Evolutionary conservation across 306 rosid species (phyloP), one percentile per base, ranked within the genome.

Genomic region (Trichosanthes truncata): DNA sequence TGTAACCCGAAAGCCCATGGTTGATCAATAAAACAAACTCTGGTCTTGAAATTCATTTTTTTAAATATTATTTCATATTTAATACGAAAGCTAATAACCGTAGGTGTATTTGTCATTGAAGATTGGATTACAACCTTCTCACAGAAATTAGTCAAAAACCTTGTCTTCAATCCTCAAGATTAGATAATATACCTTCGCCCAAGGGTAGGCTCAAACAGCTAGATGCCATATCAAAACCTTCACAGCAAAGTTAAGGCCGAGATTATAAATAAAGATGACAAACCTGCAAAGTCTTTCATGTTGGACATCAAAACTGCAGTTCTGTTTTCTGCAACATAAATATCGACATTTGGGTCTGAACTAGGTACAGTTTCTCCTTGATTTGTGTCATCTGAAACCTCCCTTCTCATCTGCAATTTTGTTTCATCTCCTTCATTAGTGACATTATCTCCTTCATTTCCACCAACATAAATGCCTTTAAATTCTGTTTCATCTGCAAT

Each of bases 401-500:
- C 84, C 26, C 77, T 77, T 72, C 43, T 65, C 20, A 56, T 49
- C 38, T 23, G 56, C 56, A 72, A 43, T 7, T 46, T 45, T 25
- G 59, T 69, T 41, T 69, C 76, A 69, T 69, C 51, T 41, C 75
- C 52, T 68, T 68, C 51, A 5, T 68, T 40, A 14, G 90, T 85
- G 74, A 76, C 59, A 65, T 38, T 31, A 48, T 84, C 84, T 69
- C 51, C 83, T 45, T 41, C 62, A 15, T 85, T 80, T 82, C 73
- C 76, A 62, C 83, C 43, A 29, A 83, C 89, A 82, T 77, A 71
- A 79, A 57, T 31, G 80, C 71, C 83, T 83, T 83, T 88, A n/a
- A 78, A 51, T 77, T 90, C 93, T 80, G 89, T 43, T 57, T 83
- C 87, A 14, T 92, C 97, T 20, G 89, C 88, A 77, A 87, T 86